Percentiles rank a stretch among this genome's conserved stretches.
These are phyloP conservation scores for Boletus sp. DNA, from an alignment of 768 basidiomycete genomes.

Conservation along the genomic window DNA sequence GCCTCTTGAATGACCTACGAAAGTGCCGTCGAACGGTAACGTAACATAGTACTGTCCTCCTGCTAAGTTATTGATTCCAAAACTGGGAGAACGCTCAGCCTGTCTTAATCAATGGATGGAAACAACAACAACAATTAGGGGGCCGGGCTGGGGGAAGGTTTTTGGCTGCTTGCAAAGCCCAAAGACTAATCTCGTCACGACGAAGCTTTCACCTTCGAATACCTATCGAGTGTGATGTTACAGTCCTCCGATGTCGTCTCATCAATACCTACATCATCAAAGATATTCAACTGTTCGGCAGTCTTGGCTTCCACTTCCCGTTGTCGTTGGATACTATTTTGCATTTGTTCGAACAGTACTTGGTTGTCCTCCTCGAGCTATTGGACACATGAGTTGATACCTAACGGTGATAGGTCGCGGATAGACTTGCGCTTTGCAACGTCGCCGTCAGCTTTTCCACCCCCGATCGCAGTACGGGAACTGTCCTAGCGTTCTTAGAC, in stretches of 20 bases:
- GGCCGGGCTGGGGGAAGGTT: slow-evolving; percentile 32
- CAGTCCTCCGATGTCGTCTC: not conserved
- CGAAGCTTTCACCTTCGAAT: slow-evolving; percentile 52
- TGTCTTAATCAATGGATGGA: not conserved
- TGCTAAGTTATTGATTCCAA: not conserved
- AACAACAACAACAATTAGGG: not conserved
- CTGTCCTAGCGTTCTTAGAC: slow-evolving; percentile 43
- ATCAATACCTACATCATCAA: slow-evolving; percentile 48
- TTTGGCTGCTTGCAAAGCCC: slow-evolving; percentile 41
- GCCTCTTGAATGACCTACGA: too few species aligned
- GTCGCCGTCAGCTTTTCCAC: slow-evolving; percentile 38
- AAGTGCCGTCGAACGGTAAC: too few species aligned
- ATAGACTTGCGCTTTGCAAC: slow-evolving; percentile 34
- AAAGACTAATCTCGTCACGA: slow-evolving; percentile 60
- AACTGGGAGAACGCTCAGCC: not conserved
- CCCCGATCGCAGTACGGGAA: slow-evolving; percentile 54
- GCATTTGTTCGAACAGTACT: slow-evolving; percentile 45
- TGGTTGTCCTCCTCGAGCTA: slow-evolving; percentile 62
- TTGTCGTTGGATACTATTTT: slow-evolving; percentile 46
- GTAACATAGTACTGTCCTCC: too few species aligned
- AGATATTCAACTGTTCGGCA: slow-evolving; percentile 46
- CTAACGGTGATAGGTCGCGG: not conserved
- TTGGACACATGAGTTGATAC: not conserved
- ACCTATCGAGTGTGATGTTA: slow-evolving; percentile 35
- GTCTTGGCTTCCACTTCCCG: slow-evolving; percentile 47